Conservation (phyloP, 257 asterid species). For the Nicotiana sylvestris region DNA sequence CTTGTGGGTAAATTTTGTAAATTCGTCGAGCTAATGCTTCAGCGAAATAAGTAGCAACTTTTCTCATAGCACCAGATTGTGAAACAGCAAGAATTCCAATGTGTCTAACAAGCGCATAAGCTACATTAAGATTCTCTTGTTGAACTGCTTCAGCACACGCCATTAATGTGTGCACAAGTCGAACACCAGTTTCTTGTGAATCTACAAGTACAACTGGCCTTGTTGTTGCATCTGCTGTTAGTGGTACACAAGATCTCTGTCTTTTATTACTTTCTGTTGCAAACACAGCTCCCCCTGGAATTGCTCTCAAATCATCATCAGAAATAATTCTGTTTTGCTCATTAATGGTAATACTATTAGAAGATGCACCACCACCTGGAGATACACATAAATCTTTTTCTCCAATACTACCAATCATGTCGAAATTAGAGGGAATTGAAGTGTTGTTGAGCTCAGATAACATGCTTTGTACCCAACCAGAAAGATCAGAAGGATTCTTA, state of each 20-base stretch:
- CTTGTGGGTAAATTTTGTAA: conserved; percentile 62
- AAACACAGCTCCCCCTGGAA: conserved; percentile 68
- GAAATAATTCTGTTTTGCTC: conserved; percentile 13
- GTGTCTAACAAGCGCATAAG: conserved; percentile 62
- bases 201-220: conserved; percentile 62
- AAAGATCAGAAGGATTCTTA: conserved; percentile 68
- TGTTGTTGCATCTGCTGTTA: background rate
- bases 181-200: conserved; percentile 73
- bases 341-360: conserved; percentile 18
- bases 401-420: background rate
- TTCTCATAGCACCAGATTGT: conserved; percentile 75
- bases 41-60: conserved; percentile 73
- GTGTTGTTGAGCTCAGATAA: conserved; percentile 38
- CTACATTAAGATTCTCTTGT: conserved; percentile 49
- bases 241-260: conserved; percentile 20
- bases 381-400: background rate
- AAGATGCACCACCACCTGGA: conserved; percentile 20
- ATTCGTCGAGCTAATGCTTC: conserved; percentile 64
- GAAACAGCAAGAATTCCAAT: conserved; percentile 61
- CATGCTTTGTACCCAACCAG: conserved; percentile 73
- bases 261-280: conserved; percentile 30
- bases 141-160: conserved; percentile 80
- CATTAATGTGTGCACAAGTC: conserved; percentile 71
- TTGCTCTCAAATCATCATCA: conserved; percentile 73
- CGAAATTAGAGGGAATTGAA: background rate